phyloP scores from a whole-genome alignment of 2,329 filamentous ascomycete genomes.

The Ophiocordyceps sinensis region DNA sequence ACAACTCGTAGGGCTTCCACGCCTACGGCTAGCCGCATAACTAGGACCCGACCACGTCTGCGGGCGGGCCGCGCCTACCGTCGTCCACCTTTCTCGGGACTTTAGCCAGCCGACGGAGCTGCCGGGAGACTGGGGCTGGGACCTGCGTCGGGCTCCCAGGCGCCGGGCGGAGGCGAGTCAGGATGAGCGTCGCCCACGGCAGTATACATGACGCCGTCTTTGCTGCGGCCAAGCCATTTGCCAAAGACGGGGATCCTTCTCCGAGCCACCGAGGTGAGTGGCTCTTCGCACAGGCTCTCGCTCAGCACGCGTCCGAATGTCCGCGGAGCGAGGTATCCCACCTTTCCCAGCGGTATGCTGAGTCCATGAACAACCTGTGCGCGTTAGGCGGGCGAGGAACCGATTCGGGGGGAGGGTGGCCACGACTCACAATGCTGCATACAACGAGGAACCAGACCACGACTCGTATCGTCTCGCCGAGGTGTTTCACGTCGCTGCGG shows the following conservation, averaged over 20 bases:
- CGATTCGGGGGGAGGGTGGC: not conserved
- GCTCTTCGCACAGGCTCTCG: slow-evolving; percentile 8
- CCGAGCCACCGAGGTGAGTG: slow-evolving; percentile 2
- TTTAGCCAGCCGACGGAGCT: no score
- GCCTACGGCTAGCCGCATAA: no score
- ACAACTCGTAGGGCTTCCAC: no score
- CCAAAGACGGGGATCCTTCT: slow-evolving; percentile 9
- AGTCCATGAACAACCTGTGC: slow-evolving; percentile 57
- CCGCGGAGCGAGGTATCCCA: slow-evolving; percentile 46
- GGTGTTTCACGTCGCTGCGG: slow-evolving; percentile 48
- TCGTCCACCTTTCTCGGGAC: no score
- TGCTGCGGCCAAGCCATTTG: slow-evolving; percentile 2
- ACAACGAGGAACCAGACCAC: slow-evolving; percentile 79
- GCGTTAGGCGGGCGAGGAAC: not conserved
- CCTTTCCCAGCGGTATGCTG: slow-evolving; percentile 58
- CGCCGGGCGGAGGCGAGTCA: not conserved
- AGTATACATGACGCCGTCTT: not conserved
- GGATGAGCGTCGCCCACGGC: not conserved
- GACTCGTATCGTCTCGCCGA: slow-evolving; percentile 53
- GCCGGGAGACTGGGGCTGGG: no score
- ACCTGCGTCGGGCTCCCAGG: not conserved
- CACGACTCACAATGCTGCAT: slow-evolving; percentile 58
- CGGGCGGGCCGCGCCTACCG: no score
- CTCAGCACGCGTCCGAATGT: slow-evolving; percentile 30
- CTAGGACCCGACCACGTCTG: no score